phyloP scores from a whole-genome alignment of 257 asterid genomes.

The Salvia rosmarinus region DNA sequence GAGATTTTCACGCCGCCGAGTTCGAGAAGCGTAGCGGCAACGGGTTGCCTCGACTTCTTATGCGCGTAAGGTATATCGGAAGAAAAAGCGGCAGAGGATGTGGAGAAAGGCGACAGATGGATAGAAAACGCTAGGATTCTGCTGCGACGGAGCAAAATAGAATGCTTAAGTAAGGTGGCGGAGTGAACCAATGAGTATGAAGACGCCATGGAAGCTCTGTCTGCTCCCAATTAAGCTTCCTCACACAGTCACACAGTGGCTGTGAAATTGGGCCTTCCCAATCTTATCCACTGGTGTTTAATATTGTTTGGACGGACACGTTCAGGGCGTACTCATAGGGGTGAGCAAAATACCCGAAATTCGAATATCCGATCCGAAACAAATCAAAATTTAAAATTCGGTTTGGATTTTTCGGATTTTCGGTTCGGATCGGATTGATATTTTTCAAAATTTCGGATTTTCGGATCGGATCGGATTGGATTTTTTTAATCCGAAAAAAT shows the following conservation, averaged over 20 bases:
- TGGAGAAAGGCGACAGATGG: constrained; percentile 46
- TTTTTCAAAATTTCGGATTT: no score
- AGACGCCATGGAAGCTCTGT: constrained; percentile 48
- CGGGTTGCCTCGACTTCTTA: constrained; percentile 48
- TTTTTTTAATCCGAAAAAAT: no score
- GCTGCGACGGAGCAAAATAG: constrained; percentile 40
- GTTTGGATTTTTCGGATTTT: no score
- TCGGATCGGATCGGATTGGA: no score
- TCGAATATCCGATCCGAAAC: no score
- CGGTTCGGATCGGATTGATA: no score
- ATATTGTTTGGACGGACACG: no score
- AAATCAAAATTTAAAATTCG: no score
- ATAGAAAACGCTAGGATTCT: constrained; percentile 43
- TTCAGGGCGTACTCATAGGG: no score
- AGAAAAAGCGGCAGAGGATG: constrained; percentile 41
- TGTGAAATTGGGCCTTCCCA: neutral
- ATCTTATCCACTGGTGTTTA: no score
- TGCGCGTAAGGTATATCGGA: constrained; percentile 30
- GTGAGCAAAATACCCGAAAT: no score
- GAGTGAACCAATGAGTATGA: constrained; percentile 54
- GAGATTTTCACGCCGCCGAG: constrained; percentile 67
- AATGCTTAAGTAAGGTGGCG: constrained; percentile 47
- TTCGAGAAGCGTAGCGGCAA: constrained; percentile 59
- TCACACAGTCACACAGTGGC: constrained; percentile 13
- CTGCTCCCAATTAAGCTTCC: neutral